These are phyloP conservation scores for Omphalea diandra DNA, from an alignment of 441 rosid species.

Conservation along the genomic window DNA sequence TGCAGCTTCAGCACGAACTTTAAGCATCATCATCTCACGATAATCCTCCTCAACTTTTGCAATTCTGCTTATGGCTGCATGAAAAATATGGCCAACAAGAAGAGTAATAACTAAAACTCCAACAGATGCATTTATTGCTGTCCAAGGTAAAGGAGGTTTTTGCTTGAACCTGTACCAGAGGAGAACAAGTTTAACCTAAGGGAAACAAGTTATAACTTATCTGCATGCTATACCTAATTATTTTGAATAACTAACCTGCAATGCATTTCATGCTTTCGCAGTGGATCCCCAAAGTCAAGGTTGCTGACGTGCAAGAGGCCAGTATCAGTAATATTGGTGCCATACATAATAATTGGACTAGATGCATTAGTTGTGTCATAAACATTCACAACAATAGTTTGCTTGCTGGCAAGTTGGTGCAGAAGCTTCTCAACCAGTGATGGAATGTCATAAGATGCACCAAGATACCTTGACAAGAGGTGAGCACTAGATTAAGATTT, in stretches of 20 bases:
- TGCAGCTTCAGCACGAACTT: slow-evolving; percentile 96
- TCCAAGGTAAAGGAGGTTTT: slow-evolving; percentile 76
- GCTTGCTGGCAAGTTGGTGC: slow-evolving; percentile 94
- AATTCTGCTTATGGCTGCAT: slow-evolving; percentile 73
- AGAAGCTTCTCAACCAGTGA: slow-evolving; percentile 96
- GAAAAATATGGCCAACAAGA: slow-evolving; percentile 74
- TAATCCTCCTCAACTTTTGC: slow-evolving; percentile 74
- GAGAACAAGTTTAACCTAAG: slow-evolving; percentile 17
- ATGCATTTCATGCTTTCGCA: slow-evolving; percentile 89
- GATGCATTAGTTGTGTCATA: slow-evolving; percentile 82
- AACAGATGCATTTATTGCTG: slow-evolving; percentile 59
- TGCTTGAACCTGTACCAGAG: slow-evolving; percentile 69
- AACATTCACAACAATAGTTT: slow-evolving; percentile 85
- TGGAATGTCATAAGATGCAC: slow-evolving; percentile 95
- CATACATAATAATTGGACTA: slow-evolving; percentile 77
- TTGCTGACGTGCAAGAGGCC: slow-evolving; percentile 59
- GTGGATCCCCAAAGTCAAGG: slow-evolving; percentile 95
- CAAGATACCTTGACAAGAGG: slow-evolving; percentile 62
- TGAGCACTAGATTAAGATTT: slow-evolving; percentile 13
- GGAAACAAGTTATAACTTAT: slow-evolving; percentile 22
- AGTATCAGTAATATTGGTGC: slow-evolving; percentile 62
- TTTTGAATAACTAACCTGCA: slow-evolving; percentile 65
- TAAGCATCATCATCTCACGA: slow-evolving; percentile 72
- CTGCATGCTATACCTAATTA: slow-evolving; percentile 4
- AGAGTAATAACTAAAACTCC: slow-evolving; percentile 68